Conservation (phyloP, 148 eudicot species). For the Camellia granthamiana region DNA sequence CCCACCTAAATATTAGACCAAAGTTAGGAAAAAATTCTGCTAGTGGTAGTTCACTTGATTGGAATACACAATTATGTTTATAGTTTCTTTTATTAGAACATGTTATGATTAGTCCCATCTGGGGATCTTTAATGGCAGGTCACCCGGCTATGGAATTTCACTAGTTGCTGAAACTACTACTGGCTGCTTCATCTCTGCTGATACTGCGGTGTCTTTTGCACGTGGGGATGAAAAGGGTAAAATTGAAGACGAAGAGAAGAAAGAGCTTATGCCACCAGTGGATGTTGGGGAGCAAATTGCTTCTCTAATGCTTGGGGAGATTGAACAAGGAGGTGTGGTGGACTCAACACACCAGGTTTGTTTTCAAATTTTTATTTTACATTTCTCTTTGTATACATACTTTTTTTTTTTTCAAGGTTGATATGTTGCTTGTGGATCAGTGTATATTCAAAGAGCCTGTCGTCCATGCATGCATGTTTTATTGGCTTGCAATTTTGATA, state of each 20-base stretch:
- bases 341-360: conserved; percentile 96
- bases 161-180: conserved; percentile 81
- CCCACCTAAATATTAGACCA: too few relatives aligned
- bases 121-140: conserved; percentile 42
- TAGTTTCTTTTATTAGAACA: not conserved
- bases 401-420: too few relatives aligned
- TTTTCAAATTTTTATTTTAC: not conserved
- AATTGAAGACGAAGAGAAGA: conserved; percentile 47
- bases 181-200: conserved; percentile 81
- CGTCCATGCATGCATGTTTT: not conserved
- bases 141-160: conserved; percentile 88
- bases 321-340: conserved; percentile 89
- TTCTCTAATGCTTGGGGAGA: conserved; percentile 62
- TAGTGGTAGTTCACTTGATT: not conserved
- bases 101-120: conserved; percentile 1
- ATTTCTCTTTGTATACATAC: too few relatives aligned
- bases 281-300: conserved; percentile 81
- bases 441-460: not conserved
- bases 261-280: conserved; percentile 50
- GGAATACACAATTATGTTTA: not conserved
- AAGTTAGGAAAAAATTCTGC: too few relatives aligned
- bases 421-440: not conserved
- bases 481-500: conserved; percentile 1
- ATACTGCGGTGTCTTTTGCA: conserved; percentile 63
- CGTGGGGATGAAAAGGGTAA: conserved; percentile 44